Evolutionary conservation across 495 filamentous ascomycete genomes (phyloP).

Genomic region (Xylaria palmicola): DNA sequence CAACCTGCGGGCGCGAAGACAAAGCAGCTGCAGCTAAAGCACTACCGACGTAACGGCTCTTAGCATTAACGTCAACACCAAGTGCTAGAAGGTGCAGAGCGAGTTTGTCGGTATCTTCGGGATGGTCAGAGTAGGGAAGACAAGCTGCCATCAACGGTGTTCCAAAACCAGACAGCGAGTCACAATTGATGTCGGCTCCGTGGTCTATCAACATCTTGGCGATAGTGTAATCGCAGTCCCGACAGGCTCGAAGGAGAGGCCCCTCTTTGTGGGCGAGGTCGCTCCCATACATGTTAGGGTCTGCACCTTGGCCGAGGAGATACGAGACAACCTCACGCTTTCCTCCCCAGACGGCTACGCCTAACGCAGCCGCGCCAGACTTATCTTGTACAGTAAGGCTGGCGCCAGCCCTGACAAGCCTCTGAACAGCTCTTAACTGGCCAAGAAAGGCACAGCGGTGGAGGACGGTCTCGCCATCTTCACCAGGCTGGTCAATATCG

Average conservation of each 20-base stretch:
- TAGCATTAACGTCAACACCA: conserved; percentile 13
- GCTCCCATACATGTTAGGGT: conserved; percentile 1
- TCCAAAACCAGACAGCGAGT: conserved; percentile 4
- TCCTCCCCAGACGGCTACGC: neutral
- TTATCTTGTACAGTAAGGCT: conserved; percentile 11
- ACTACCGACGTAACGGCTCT: conserved; percentile 10
- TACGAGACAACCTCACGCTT: neutral
- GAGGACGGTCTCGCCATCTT: neutral
- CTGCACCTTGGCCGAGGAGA: neutral
- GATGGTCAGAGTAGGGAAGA: neutral
- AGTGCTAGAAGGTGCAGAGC: conserved; percentile 13
- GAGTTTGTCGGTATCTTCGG: neutral
- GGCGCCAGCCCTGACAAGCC: conserved; percentile 16
- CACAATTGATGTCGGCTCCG: conserved; percentile 19
- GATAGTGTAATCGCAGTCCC: neutral
- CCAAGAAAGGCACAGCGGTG: conserved; percentile 1
- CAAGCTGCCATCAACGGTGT: conserved; percentile 22
- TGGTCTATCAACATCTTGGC: conserved; percentile 13
- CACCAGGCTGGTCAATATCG: neutral
- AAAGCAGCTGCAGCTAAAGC: conserved; percentile 10
- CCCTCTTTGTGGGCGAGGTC: conserved; percentile 1
- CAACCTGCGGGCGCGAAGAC: neutral
- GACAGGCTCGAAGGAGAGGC: conserved; percentile 14
- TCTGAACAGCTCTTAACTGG: neutral
- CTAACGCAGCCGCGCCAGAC: conserved; percentile 4